Evolutionary conservation across 192 early-diverging fungal species (phyloP), one percentile per base, ranked within the genome.

Genomic region (Spinellus fusiger): DNA sequence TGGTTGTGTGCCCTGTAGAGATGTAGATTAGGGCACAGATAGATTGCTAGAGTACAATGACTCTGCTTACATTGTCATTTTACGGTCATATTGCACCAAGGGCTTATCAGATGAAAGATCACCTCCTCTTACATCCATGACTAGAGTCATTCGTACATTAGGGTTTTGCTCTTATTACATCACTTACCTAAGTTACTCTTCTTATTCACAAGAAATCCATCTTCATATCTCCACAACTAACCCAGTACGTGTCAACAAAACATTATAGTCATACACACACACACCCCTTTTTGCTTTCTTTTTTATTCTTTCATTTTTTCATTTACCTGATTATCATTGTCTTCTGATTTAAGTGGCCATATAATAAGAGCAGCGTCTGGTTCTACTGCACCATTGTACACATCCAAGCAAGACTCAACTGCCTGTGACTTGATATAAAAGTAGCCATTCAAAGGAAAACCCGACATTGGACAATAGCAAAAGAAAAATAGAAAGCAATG

Each of bases 1-100:
- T 69, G 68, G 51, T 69, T 62, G 25, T 69, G 68, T 22, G 68
- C 68, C 64, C 64, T 66, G 12, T 23, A 49, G 40, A 37, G 13
- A 37, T 37, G 13, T 3, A 44, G 13, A 32, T 18, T n/a, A 54
- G 20, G 33, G 18, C 23, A 58, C 29, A 47, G 40, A 20, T 18
- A 8, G 20, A 31, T 29, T 56, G n/a, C 18, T 25, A 37, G 1
- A 37, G 10, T 25, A 40, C 4, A 4, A 20, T 0, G 2, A 2
- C 13, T 26, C 3, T 27, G 22, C 57, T 59, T 66, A 66, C 64
- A 66, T 53, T 33, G 64, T 66, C 47, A 68, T 61, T 55, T 68
- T 68, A 38, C 66, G 66, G 37, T 53, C 48, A 33, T 68, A 68
- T 44, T 68, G 66, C 31, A 68, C 58, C 27, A 68, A 37, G 4